phyloP scores from a whole-genome alignment of 2,329 filamentous ascomycete species.

The Phaeosphaeriaceae sp. region DNA sequence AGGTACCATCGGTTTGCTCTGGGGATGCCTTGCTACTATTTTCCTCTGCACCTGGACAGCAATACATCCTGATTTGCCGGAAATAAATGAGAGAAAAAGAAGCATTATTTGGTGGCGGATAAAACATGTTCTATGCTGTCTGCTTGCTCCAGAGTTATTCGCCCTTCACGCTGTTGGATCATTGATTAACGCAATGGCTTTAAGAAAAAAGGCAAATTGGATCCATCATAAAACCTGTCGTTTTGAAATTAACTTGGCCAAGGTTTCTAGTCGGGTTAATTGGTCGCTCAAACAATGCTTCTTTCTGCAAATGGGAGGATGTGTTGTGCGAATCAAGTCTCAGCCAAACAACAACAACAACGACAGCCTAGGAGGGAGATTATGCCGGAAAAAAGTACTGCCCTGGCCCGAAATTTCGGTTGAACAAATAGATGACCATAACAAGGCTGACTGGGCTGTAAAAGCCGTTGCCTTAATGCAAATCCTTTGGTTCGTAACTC shows the following conservation, averaged over 20 bases:
- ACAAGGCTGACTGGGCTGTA: constrained; percentile 16
- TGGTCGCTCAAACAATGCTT: constrained; percentile 17
- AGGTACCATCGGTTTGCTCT: constrained; percentile 42
- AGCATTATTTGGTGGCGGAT: constrained; percentile 2
- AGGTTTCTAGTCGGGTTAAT: too few relatives aligned
- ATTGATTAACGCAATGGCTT: neutral
- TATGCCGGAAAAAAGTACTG: neutral
- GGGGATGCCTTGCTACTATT: constrained; percentile 39
- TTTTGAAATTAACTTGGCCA: too few relatives aligned
- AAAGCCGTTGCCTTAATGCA: constrained; percentile 16
- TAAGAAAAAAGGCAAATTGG: neutral
- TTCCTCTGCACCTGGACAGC: constrained; percentile 43
- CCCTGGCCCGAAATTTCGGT: neutral
- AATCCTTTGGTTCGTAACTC: constrained; percentile 16
- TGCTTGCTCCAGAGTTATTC: constrained; percentile 13
- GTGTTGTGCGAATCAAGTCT: neutral
- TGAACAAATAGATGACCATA: constrained; percentile 16
- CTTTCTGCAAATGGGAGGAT: constrained; percentile 19
- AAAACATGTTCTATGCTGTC: neutral
- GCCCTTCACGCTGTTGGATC: neutral
- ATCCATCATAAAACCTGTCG: neutral
- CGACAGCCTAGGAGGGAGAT: too few relatives aligned
- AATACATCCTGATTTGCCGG: constrained; percentile 40
- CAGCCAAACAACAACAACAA: too few relatives aligned
- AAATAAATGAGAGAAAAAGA: neutral